Evolutionary conservation across 768 basidiomycete species (phyloP), one percentile per base, ranked within the genome.

Genomic region (Tylopilus plumbeoviolaceoides): DNA sequence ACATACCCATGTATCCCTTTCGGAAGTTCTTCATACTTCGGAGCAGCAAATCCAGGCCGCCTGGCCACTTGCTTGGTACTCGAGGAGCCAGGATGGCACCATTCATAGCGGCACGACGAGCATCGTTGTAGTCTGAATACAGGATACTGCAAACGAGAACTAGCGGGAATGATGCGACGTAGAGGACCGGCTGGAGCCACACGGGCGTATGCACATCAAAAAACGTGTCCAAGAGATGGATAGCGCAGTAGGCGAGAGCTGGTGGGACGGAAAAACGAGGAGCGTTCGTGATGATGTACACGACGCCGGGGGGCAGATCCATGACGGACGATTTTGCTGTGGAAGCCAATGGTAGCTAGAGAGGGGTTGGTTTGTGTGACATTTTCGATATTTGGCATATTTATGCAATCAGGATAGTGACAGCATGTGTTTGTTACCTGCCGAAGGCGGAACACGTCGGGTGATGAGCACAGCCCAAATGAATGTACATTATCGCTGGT

Each of bases 61-160:
- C 72, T 4, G 72, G 71, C 70, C 67, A 71, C 38, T 56, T 65
- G 50, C 67, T 71, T 3, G 60, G 51, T 18, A 74, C 67, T 21
- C 21, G 50, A 6, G 74, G 75, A 5, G 74, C 63, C 14, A 70
- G 44, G 17, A 67, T 53, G 6, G 73, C 73, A 7, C 71, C 70
- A 30, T 50, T 53, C 15, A 44, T 21, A 5, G 43, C 49, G 39
- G 62, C 62, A 17, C 55, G 53, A 2, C 51, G 60, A 23, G 28
- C 54, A 25, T 64, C 53, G 5, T 36, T 47, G 25, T 47, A 21
- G 17, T 64, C 55, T 35, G 54, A 41, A 41, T 57, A 59, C 8
- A 59, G 20, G 18, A 58, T 54, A 20, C 47, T 57, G 9, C 50
- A 52, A 2, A 59, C 38, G 4, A 71, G 39, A 23, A 53, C 60